Conservation (phyloP, 768 basidiomycete species). For the Trametes cubensis region DNA sequence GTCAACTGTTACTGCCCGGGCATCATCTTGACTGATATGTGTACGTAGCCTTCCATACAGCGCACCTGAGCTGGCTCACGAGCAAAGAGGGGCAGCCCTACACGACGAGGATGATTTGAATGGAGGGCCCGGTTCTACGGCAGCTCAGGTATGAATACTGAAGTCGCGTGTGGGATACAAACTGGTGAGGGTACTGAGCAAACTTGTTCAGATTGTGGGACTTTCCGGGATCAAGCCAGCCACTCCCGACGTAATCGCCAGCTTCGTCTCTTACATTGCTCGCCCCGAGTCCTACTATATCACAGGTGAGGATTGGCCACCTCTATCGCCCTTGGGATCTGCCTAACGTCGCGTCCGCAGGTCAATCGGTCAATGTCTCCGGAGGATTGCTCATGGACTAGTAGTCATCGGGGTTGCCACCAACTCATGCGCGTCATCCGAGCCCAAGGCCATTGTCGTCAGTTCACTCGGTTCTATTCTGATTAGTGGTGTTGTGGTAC, state of each 20-base stretch:
- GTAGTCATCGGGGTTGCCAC: slow-evolving; percentile 27
- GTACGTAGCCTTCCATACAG: neutral
- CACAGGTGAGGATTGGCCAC: slow-evolving; percentile 24
- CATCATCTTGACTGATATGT: slow-evolving; percentile 37
- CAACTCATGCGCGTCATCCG: too few species aligned
- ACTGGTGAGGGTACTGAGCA: neutral
- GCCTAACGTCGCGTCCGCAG: neutral
- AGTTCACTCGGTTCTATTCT: too few species aligned
- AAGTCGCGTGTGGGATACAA: too few species aligned
- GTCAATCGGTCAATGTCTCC: neutral
- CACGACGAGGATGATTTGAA: slow-evolving; percentile 3
- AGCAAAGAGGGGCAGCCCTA: slow-evolving; percentile 21
- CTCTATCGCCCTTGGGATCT: neutral
- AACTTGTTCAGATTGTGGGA: slow-evolving; percentile 8
- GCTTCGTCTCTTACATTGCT: slow-evolving; percentile 29
- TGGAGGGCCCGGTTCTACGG: neutral
- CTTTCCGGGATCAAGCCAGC: slow-evolving; percentile 12
- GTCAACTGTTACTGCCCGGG: slow-evolving; percentile 44
- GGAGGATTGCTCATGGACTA: neutral
- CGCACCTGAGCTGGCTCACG: neutral
- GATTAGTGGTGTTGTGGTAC: too few species aligned
- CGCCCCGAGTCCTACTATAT: slow-evolving; percentile 29
- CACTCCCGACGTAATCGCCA: slow-evolving; percentile 23
- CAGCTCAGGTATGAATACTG: neutral
- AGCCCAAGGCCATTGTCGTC: too few species aligned